These are phyloP conservation scores for Tulasnella sp. DNA, from an alignment of 768 basidiomycete genomes.

Conservation along the genomic window DNA sequence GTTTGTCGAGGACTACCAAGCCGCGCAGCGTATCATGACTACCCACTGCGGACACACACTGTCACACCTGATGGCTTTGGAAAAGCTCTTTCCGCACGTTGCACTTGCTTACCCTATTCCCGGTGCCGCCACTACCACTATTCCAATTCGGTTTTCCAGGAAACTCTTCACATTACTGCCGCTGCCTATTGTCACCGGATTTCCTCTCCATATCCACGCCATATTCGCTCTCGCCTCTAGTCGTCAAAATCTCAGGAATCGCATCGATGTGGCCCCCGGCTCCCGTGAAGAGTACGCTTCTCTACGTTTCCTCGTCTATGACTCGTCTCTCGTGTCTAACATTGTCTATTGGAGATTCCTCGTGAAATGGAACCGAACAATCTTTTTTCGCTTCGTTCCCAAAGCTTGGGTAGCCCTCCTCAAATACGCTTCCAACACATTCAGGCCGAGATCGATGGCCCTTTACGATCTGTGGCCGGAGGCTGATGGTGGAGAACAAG, in stretches of 20 bases:
- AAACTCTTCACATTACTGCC: slow-evolving; percentile 42
- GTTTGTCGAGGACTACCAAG: slow-evolving; percentile 25
- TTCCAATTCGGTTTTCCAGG: slow-evolving; percentile 25
- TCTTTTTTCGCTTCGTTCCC: slow-evolving; percentile 40
- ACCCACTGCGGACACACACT: slow-evolving; percentile 13
- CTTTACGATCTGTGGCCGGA: slow-evolving; percentile 38
- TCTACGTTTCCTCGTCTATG: slow-evolving; percentile 20
- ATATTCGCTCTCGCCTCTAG: slow-evolving; percentile 39
- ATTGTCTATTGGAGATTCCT: slow-evolving; percentile 29
- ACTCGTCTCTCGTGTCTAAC: neutral
- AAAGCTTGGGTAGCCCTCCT: slow-evolving; percentile 34
- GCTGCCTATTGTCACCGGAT: slow-evolving; percentile 37
- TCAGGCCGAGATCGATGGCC: slow-evolving; percentile 9
- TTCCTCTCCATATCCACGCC: slow-evolving; percentile 38
- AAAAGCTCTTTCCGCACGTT: slow-evolving; percentile 36
- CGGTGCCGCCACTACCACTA: neutral
- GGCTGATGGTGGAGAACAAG: slow-evolving; percentile 23
- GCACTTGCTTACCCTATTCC: slow-evolving; percentile 28
- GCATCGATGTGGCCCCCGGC: slow-evolving; percentile 34
- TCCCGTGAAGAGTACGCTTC: slow-evolving; percentile 40
- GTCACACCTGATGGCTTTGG: slow-evolving; percentile 24
- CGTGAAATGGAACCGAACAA: slow-evolving; percentile 39
- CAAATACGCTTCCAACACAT: slow-evolving; percentile 22
- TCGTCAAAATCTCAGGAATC: slow-evolving; percentile 37
- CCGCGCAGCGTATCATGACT: slow-evolving; percentile 19